Percentiles rank a stretch among this genome's conserved stretches.
These are phyloP conservation scores for Epicoccum nigrum DNA, from an alignment of 2,329 filamentous ascomycete genomes.

Conservation along the genomic window DNA sequence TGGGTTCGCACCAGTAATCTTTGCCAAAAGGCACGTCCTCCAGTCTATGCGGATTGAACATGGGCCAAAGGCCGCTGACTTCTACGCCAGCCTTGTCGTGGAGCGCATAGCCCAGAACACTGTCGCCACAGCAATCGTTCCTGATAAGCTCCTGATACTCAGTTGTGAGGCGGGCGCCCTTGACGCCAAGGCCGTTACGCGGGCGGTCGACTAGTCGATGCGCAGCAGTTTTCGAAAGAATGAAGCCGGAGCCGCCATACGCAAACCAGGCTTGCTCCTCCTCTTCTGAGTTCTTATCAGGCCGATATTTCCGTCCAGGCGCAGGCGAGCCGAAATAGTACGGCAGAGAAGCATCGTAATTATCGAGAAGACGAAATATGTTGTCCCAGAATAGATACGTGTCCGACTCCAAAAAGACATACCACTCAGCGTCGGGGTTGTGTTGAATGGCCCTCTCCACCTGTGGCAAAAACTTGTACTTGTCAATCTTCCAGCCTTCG, in stretches of 20 bases:
- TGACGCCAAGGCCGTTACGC: constrained; percentile 20
- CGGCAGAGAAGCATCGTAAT: constrained; percentile 33
- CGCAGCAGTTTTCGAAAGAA: constrained; percentile 56
- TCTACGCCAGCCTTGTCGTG: constrained; percentile 25
- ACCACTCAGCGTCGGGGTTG: constrained; percentile 24
- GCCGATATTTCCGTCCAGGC: constrained; percentile 12
- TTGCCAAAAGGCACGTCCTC: constrained; percentile 40
- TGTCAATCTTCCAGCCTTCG: constrained; percentile 40
- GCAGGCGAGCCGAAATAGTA: constrained; percentile 43
- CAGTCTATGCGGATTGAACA: constrained; percentile 48
- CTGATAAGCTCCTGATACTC: constrained; percentile 16
- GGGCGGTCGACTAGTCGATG: constrained; percentile 49
- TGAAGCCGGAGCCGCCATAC: constrained; percentile 46
- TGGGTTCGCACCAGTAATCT: constrained; percentile 47
- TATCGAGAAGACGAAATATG: constrained; percentile 40
- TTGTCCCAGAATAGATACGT: constrained; percentile 33
- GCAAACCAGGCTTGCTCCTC: constrained; percentile 48
- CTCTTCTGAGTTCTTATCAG: constrained; percentile 31
- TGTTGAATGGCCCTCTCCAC: constrained; percentile 48
- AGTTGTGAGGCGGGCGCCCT: constrained; percentile 16
- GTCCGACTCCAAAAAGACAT: constrained; percentile 31
- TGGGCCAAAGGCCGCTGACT: constrained; percentile 42
- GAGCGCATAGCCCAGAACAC: constrained; percentile 30
- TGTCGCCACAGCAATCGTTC: constrained; percentile 50
- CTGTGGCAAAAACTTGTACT: constrained; percentile 63